A percentile compares a stretch with the other conserved stretches of the same genome.
Conservation (phyloP, 257 asterid genomes). For the Rehmannia glutinosa region DNA sequence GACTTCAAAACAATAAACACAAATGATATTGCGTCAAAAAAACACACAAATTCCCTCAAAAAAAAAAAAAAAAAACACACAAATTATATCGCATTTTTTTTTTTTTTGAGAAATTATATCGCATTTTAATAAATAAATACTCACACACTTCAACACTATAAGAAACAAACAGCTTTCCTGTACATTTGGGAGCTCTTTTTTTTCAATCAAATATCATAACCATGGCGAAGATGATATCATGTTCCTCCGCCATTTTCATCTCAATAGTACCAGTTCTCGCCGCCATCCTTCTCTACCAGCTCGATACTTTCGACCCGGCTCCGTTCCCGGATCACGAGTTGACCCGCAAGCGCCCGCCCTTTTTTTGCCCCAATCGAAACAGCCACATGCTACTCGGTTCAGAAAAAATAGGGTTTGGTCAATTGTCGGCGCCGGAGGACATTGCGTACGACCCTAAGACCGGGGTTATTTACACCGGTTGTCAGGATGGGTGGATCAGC, state of each 20-base stretch:
- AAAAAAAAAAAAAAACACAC: too few species aligned
- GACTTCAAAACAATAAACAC: too few species aligned
- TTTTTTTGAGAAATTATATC: too few species aligned
- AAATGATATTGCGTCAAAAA: too few species aligned
- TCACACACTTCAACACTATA: too few species aligned
- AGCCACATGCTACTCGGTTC: constrained; percentile 45
- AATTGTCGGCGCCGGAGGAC: constrained; percentile 66
- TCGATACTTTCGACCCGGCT: constrained; percentile 64
- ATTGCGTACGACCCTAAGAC: constrained; percentile 52
- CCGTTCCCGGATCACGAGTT: constrained; percentile 41
- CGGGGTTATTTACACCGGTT: constrained; percentile 66
- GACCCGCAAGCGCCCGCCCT: constrained; percentile 20
- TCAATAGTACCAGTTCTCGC: constrained; percentile 38
- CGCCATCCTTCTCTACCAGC: constrained; percentile 48
- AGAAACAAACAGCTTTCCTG: too few species aligned
- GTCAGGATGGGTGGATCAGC: constrained; percentile 74
- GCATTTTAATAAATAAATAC: too few species aligned
- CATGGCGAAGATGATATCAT: neutral
- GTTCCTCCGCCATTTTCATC: constrained; percentile 24
- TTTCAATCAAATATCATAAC: neutral
- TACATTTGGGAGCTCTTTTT: too few species aligned
- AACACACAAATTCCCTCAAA: too few species aligned
- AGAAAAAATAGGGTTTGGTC: constrained; percentile 62
- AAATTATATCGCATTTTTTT: too few species aligned
- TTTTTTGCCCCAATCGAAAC: constrained; percentile 37